Percentiles rank a stretch among this genome's conserved stretches.
Evolutionary conservation across 306 rosid genomes (phyloP).

Genomic region (Acacia acuminata): DNA sequence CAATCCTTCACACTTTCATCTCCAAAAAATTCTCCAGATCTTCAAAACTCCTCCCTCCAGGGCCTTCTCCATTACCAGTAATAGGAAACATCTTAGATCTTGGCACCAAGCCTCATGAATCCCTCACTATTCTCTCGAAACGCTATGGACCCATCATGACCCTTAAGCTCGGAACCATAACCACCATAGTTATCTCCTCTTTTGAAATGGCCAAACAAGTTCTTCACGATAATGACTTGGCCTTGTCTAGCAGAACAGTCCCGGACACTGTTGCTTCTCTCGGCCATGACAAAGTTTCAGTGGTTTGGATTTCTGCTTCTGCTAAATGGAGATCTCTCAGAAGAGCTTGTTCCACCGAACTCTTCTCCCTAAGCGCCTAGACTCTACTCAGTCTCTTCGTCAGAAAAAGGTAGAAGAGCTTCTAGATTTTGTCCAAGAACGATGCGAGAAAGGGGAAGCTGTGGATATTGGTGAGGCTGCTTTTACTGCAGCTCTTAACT

Average conservation of each 20-base stretch:
- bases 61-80: constrained; percentile 51
- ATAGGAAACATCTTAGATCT: constrained; percentile 54
- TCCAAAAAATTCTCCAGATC: background rate
- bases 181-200: constrained; percentile 34
- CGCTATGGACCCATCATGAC: constrained; percentile 31
- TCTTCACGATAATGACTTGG: constrained; percentile 33
- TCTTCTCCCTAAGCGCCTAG: constrained; percentile 38
- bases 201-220: constrained; percentile 30
- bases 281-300: constrained; percentile 13
- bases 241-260: constrained; percentile 35
- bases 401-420: constrained; percentile 27
- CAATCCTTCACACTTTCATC: background rate
- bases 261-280: constrained; percentile 15
- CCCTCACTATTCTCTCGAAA: constrained; percentile 31
- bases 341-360: constrained; percentile 28
- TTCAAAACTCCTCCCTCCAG: constrained; percentile 40
- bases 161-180: constrained; percentile 29
- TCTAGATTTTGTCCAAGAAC: background rate
- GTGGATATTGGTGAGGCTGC: constrained; percentile 37
- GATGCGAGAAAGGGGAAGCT: constrained; percentile 21
- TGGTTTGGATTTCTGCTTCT: constrained; percentile 39
- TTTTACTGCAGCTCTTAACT: constrained; percentile 34
- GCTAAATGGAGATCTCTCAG: constrained; percentile 40
- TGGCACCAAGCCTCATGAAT: constrained; percentile 38
- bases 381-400: constrained; percentile 37